Base-by-base conservation (phyloP, 225 moss, liverwort and hornwort genomes). In the Polytrichum commune region DNA sequence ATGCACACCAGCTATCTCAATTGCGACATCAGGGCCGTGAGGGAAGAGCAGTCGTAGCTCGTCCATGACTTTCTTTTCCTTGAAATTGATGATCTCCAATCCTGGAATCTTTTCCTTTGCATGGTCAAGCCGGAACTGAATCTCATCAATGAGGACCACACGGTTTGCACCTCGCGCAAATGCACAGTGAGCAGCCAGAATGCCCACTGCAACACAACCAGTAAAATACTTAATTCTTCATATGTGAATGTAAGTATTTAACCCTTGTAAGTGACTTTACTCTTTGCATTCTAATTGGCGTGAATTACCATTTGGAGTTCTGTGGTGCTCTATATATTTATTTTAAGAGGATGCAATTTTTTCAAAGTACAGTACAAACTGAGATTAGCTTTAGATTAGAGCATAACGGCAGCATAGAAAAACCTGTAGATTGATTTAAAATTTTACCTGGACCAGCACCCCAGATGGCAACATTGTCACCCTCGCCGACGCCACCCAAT, bases 401-500 rank as follows among this genome's bases (percentile, higher is more conserved):
- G 9, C 9, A 35, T 35, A 9, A 35, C 35, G 9, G 1, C 1
- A 35, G 9, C 35, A 35, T 3, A 38, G 13, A 3, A 38, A 2
- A 33, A 3, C 10, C 8, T 58, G 6, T 6, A 20, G 5, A 58
- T n/a, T 20, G 6, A 7, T 20, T 20, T 6, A 58, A 22, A 58
- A 23, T 18, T 19, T 53, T 69, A 75, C 75, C 75, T 75, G 88
- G 88, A 24, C 92, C 88, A 33, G 82, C 80, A 24, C 92, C 92
- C 92, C 88, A 90, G 26, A 92, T 88, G 62, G 82, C 90, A 27
- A 93, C 90, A 25, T 55, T 82, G 33, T 88, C 92, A 18, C 88
- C 90, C 18, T 89, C 79, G 3, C 84, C 79, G 8, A 92, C 90
- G 7, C 77, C 77, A 6, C 83, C 89, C 22, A 87, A 74, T 70